phyloP scores from a whole-genome alignment of 2,329 filamentous ascomycete genomes.

The Apiospora saccharicola region DNA sequence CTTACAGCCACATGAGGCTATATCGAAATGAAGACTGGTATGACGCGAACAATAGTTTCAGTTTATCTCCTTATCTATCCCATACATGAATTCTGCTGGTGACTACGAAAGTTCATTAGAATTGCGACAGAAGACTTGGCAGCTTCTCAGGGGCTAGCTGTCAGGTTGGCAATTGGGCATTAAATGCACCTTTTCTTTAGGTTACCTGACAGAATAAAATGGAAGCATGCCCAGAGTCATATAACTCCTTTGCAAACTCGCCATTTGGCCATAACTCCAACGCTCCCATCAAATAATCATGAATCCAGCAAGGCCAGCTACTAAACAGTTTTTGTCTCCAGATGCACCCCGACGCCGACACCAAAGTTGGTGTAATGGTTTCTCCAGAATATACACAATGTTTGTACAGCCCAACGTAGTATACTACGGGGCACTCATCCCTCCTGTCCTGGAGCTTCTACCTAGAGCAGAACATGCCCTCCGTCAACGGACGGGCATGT shows the following conservation, averaged over 20 bases:
- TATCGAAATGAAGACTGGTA: not conserved
- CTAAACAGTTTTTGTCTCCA: constrained; percentile 12
- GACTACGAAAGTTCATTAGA: not conserved
- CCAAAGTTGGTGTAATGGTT: not conserved
- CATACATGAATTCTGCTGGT: not conserved
- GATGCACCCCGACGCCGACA: constrained; percentile 14
- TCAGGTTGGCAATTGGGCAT: constrained; percentile 8
- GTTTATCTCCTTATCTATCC: not conserved
- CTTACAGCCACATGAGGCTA: not conserved
- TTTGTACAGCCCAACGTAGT: constrained; percentile 14
- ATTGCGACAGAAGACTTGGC: not conserved
- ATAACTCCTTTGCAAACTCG: not conserved
- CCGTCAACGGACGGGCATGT: not conserved
- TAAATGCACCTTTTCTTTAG: constrained; percentile 4
- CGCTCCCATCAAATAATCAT: constrained; percentile 1
- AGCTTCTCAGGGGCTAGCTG: not conserved
- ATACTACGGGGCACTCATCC: not conserved
- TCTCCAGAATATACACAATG: constrained; percentile 5
- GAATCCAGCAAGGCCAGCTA: not conserved
- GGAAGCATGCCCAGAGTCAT: not conserved
- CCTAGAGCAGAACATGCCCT: not conserved
- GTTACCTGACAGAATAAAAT: not conserved
- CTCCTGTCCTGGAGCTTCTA: not conserved
- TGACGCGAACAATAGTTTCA: not conserved
- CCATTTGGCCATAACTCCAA: constrained; percentile 1